Base-by-base conservation (phyloP, 1,139 yeast species). In the Pneumocystis oryctolagi region DNA sequence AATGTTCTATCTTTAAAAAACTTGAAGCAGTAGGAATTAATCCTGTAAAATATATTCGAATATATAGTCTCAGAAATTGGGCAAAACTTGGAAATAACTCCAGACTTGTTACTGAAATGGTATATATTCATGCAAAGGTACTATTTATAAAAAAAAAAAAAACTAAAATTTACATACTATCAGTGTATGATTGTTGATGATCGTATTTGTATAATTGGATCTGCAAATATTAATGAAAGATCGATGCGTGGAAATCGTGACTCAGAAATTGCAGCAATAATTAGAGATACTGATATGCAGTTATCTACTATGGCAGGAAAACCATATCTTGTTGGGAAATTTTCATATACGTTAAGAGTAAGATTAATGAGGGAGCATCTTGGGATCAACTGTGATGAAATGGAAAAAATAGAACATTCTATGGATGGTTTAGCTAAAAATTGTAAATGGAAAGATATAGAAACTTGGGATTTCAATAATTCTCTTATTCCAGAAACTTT, bases 321-420 rank as follows among this genome's bases (percentile, higher is more conserved):
- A 70, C 87, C 88, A 0, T 90, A 82, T 72, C 74, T 79, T 66
- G 98, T 92, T 0, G 94, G 89, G 1, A 84, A 83, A 68, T 94
- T 92, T 77, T 89, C 97, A 0, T 95, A 89, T 73, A 85, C 94
- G 2, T 76, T 94, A 67, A 79, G 99, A 71, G 82, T 89, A 77
- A 80, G 97, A 66, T 78, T 94, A 61, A 92, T 94, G 98, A 81
- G 98, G 67, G 99, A 94, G 72, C 98, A 94, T 74, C 73, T 94
- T 42, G 99, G 98, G 25, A 85, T 95, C 61, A 92, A 88, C 73
- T 92, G 90, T 60, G 98, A 94, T 73, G 78, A 85, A 34, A 76
- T 92, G 57, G 98, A 92, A 66, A 75, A 86, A 60, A 87, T 89
- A 53, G 97, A 92, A 70, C 79, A 94, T 69, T 78, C 86, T 67